Evolutionary conservation across 2,329 filamentous ascomycete species (phyloP), one percentile per base, ranked within the genome.

Genomic region (Botrytis aclada): DNA sequence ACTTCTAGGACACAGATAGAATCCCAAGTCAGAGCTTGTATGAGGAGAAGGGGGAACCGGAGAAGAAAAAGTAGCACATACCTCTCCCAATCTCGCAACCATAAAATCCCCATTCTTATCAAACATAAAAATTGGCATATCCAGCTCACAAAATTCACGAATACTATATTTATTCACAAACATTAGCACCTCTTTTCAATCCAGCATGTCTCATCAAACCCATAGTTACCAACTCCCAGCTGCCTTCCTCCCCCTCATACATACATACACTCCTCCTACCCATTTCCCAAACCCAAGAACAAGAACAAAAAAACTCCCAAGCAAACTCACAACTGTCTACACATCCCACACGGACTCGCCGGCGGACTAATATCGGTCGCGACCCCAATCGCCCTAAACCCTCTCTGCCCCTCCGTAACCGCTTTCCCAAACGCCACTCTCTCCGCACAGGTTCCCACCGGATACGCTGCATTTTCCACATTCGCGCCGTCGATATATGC

Each of bases 361-460:
- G 90, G 89, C 43, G 89, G 88, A 45, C 82, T 83, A 60, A 93
- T 91, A 81, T 98, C 93, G 9, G 95, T 97, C 10, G 93, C 88
- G 6, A 99, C 94, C 25, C 93, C 95, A 34, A 99, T 83, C 32
- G 95, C 95, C 79, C 89, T 90, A 83, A 97, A 93, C 72, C 80
- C 78, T 80, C 78, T 79, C 56, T 79, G 74, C 10, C 79, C 80
- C 64, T 78, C 77, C 34, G 89, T 88, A 8, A 98, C 88, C 34
- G 95, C 95, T 56, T 90, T 94, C 12, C 89, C 92, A 77, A 98
- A 86, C 2, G 93, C 94, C n/a, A 95, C 93, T 73, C 95, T 87
- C 86, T 99, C 96, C 22, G 96, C 96, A 82, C 96, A 98, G 4
- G 93, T 97, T n/a, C 94, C 94, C 9, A 98, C 95, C 0, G 96